phyloP scores from a whole-genome alignment of 805 yeast genomes.

The Cyberlindnera sargentensis region DNA sequence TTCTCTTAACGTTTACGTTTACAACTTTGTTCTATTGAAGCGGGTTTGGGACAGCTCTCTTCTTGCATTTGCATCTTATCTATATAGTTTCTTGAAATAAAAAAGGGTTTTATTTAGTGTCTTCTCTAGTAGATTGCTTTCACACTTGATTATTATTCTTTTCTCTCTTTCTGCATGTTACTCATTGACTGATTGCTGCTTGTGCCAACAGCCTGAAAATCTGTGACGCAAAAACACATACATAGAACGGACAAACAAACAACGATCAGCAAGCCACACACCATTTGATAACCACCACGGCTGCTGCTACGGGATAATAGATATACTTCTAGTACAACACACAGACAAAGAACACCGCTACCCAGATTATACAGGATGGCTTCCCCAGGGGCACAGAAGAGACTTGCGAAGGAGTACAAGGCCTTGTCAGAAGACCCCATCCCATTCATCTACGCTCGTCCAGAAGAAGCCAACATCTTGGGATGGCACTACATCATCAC shows the following conservation, averaged over 20 bases:
- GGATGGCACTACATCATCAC: conserved; percentile 91
- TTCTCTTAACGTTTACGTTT: background rate
- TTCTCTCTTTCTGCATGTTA: too few relatives aligned
- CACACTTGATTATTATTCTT: too few relatives aligned
- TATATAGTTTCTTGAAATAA: background rate
- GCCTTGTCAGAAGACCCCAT: conserved; percentile 69
- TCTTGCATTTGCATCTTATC: background rate
- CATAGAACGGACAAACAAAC: too few relatives aligned
- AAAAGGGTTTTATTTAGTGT: background rate
- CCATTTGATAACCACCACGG: too few relatives aligned
- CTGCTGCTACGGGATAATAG: too few relatives aligned
- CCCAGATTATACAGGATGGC: background rate
- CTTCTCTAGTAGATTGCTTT: too few relatives aligned
- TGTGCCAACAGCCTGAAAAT: too few relatives aligned
- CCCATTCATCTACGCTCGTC: conserved; percentile 76
- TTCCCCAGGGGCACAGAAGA: conserved; percentile 28
- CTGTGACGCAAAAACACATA: too few relatives aligned
- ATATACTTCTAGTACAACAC: too few relatives aligned
- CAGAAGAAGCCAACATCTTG: conserved; percentile 75
- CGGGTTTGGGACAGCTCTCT: background rate
- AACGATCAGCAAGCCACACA: too few relatives aligned
- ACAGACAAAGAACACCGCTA: too few relatives aligned
- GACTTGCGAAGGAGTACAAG: conserved; percentile 75
- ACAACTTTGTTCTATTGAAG: background rate
- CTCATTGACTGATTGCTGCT: too few relatives aligned